Percentiles rank a stretch among this genome's conserved stretches.
These are phyloP conservation scores for Fraxinus excelsior DNA, from an alignment of 257 asterid species.

Conservation along the genomic window DNA sequence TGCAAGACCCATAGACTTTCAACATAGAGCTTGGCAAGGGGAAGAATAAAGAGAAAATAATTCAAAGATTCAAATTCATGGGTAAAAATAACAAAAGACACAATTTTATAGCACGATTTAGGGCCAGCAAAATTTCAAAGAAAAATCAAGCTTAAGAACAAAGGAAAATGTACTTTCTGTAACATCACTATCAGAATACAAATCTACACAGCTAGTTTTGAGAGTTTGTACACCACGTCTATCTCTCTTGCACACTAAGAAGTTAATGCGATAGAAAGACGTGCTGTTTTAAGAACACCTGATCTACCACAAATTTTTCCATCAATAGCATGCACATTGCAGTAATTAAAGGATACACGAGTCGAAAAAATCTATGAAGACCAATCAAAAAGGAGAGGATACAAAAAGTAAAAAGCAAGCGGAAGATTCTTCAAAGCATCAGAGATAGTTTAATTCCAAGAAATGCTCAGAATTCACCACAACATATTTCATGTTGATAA, in stretches of 20 bases:
- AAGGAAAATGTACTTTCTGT: background rate
- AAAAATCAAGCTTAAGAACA: background rate
- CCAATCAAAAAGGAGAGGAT: too few relatives aligned
- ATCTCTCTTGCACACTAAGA: background rate
- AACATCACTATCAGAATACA: background rate
- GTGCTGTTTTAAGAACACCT: background rate
- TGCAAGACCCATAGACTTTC: constrained; percentile 33
- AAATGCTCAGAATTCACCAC: constrained; percentile 1
- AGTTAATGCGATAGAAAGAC: background rate
- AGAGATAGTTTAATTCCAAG: background rate
- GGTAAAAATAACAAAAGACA: constrained; percentile 4
- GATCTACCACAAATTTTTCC: background rate
- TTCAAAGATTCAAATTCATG: background rate
- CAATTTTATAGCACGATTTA: background rate
- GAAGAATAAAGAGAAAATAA: background rate
- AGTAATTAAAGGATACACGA: background rate
- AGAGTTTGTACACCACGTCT: background rate
- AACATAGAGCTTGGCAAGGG: constrained; percentile 20
- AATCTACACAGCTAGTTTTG: background rate
- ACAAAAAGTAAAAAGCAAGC: background rate
- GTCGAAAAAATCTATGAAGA: too few relatives aligned
- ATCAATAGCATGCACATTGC: background rate
- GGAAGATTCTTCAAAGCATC: background rate
- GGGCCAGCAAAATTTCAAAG: background rate
- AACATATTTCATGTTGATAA: constrained; percentile 1